Evolutionary conservation across 805 yeast species (phyloP).

Genomic region (Candida insectalens): DNA sequence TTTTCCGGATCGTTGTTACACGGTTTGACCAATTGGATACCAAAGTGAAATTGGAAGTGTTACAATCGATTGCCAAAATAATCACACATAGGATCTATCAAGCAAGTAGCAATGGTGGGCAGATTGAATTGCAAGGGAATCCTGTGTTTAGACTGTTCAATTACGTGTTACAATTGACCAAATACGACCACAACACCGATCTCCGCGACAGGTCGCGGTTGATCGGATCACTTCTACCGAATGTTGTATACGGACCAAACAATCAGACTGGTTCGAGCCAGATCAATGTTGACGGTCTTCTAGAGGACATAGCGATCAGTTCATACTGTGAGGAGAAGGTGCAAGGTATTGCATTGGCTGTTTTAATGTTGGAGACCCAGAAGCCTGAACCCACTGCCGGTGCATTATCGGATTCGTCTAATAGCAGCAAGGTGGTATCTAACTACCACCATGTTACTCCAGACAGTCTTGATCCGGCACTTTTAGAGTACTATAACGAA

Average conservation of each 20-base stretch:
- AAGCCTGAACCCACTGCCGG: constrained; percentile 15
- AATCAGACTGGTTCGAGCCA: constrained; percentile 8
- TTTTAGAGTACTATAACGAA: constrained; percentile 18
- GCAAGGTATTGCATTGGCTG: constrained; percentile 18
- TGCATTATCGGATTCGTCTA: not conserved
- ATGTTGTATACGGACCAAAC: constrained; percentile 21
- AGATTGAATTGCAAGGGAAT: constrained; percentile 28
- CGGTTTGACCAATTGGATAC: constrained; percentile 43
- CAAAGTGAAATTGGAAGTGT: constrained; percentile 57
- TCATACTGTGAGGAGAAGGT: constrained; percentile 13
- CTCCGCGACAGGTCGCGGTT: constrained; percentile 80
- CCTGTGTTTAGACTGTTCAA: constrained; percentile 42
- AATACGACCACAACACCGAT: constrained; percentile 68
- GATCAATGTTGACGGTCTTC: constrained; percentile 11
- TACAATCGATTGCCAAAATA: constrained; percentile 67
- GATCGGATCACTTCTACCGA: constrained; percentile 49
- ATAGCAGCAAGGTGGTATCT: not conserved
- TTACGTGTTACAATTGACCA: constrained; percentile 51
- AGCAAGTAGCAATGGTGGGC: constrained; percentile 19
- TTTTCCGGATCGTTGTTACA: constrained; percentile 48
- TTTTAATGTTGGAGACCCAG: constrained; percentile 20
- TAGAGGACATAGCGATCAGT: constrained; percentile 5
- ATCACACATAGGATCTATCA: constrained; percentile 44
- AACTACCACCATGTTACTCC: constrained; percentile 11
- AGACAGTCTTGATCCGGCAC: constrained; percentile 12